Conservation (phyloP, 306 rosid genomes). For the Prunus kanzakura region DNA sequence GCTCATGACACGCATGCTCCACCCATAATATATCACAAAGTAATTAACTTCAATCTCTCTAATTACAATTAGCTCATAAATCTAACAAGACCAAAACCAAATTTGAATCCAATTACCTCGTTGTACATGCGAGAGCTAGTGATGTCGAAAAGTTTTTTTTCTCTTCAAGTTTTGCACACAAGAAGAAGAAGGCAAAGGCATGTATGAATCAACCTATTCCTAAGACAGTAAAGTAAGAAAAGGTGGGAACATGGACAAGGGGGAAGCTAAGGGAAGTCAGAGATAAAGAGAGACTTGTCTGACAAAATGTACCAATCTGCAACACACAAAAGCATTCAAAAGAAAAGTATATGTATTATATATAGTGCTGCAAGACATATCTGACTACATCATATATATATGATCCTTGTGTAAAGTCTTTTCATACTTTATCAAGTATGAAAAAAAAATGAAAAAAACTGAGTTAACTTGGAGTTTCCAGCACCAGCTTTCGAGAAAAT, state of each 20-base stretch:
- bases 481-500: conserved; percentile 7
- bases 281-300: conserved; percentile 25
- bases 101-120: no score
- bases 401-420: conserved; percentile 27
- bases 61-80: no score
- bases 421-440: background rate
- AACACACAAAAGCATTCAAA: conserved; percentile 19
- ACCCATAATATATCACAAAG: background rate
- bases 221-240: conserved; percentile 44
- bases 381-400: conserved; percentile 27
- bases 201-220: conserved; percentile 1
- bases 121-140: no score
- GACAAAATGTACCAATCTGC: conserved; percentile 21
- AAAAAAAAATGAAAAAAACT: background rate
- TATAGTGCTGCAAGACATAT: background rate
- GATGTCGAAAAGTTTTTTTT: conserved; percentile 8
- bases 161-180: conserved; percentile 22
- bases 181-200: background rate
- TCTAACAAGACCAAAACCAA: no score
- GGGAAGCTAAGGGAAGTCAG: conserved; percentile 23
- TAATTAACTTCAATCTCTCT: no score
- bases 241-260: conserved; percentile 19
- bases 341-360: conserved; percentile 7
- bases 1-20: background rate
- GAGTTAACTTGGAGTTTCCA: conserved; percentile 15